Evolutionary conservation across 768 basidiomycete genomes (phyloP), one percentile per base, ranked within the genome.

Genomic region (Mycena pura): DNA sequence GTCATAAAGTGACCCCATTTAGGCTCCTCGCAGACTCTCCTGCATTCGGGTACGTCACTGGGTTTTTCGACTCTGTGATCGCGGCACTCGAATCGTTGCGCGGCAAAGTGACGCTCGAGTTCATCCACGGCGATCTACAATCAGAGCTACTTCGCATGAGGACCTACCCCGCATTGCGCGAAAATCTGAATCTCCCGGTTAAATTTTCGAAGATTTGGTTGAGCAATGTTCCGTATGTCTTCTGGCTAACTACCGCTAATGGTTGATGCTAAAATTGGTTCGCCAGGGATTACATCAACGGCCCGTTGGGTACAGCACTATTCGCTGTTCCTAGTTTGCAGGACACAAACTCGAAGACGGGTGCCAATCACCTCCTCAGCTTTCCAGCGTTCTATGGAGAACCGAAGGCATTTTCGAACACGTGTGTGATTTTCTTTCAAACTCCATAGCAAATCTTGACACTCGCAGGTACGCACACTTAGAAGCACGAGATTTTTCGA

Each of bases 321-420:
- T 53, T 53, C 28, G 51, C 24, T 0, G 39, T 53, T 22, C 51
- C 51, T 1, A 52, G 51, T 31, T 21, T 55, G 17, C 41, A 36
- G 11, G 53, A 45, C 24, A n/a, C 32, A 2, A 36, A 17, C 4
- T 55, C 53, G 22, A 55, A 3, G 15, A n/a, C 53, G 32, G 27
- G 53, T 45, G 32, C 43, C 21, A 55, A 55, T 27, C 53, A 55
- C 13, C 43, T 55, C 4, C 53, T 55, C 15, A 55, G 24, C 21
- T 55, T 25, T n/a, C 21, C 31, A n/a, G 43, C 31, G 29, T 55
- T 55, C 32, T 8, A 25, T 6, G 22, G n/a, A 5, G 41, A 55
- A 6, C 31, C 31, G 8, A 5, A 14, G 21, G 5, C 41, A 19
- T 55, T 55, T 19, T 27, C 31, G 3, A 45, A 44, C 24, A 55